These are phyloP conservation scores for Leccinum pallidistipes DNA, from an alignment of 1,284 basidiomycete genomes.

Conservation along the genomic window DNA sequence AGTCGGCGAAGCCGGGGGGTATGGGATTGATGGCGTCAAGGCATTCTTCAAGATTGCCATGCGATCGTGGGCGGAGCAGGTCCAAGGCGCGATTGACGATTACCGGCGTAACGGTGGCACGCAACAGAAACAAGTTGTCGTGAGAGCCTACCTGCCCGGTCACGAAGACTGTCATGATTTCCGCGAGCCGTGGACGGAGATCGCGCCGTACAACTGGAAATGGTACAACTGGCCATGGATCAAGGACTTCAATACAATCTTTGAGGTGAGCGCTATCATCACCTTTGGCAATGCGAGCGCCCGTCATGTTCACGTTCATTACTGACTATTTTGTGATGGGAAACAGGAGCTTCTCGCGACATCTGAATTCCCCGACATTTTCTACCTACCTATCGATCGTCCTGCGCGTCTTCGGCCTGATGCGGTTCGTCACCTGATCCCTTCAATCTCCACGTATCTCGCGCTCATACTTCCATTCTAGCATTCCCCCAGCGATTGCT, in stretches of 20 bases:
- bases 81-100: conserved; percentile 41
- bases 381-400: conserved; percentile 58
- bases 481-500: conserved; percentile 60
- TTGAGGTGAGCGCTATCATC: conserved; percentile 42
- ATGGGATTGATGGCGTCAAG: conserved; percentile 53
- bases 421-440: conserved; percentile 44
- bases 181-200: conserved; percentile 44
- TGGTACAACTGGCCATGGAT: conserved; percentile 69
- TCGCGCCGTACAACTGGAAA: conserved; percentile 42
- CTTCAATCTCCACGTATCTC: not conserved
- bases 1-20: conserved; percentile 36
- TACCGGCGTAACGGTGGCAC: conserved; percentile 30
- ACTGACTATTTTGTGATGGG: conserved; percentile 7
- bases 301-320: not conserved
- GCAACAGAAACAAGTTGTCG: conserved; percentile 48
- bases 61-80: conserved; percentile 49
- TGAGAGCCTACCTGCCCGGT: conserved; percentile 62
- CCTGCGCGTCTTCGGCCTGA: conserved; percentile 62
- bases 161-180: conserved; percentile 60
- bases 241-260: conserved; percentile 51
- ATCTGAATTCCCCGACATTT: conserved; percentile 50
- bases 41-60: conserved; percentile 56
- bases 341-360: conserved; percentile 43
- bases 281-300: not conserved
- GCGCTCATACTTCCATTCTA: conserved; percentile 26